A percentile compares a stretch with the other conserved stretches of the same genome.
Evolutionary conservation across 176 grass and related monocot genomes (phyloP).

Genomic region (Aechmea fasciata): DNA sequence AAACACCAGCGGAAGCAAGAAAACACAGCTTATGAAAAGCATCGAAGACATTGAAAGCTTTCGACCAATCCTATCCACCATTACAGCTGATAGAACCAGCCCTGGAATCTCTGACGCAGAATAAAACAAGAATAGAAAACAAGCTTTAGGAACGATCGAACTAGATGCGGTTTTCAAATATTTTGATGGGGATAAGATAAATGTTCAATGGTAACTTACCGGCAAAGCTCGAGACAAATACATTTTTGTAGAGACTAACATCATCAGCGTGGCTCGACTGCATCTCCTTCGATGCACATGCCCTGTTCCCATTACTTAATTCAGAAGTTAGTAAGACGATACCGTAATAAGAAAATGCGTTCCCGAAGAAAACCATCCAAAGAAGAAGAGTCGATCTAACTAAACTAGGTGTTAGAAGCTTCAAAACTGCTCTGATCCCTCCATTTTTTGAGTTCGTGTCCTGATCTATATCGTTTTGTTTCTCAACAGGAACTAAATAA

Average conservation of each 20-base stretch:
- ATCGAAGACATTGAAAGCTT: conserved; percentile 89
- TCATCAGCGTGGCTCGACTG: conserved; percentile 44
- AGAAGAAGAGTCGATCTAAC: conserved; percentile 79
- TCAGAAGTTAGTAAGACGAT: conserved; percentile 93
- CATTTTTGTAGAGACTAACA: conserved; percentile 67
- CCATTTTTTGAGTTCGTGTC: conserved; percentile 36
- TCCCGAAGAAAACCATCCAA: conserved; percentile 95
- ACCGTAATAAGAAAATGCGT: conserved; percentile 93
- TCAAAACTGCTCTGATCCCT: conserved; percentile 45
- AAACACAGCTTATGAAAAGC: conserved; percentile 71
- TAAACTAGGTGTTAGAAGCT: conserved; percentile 57
- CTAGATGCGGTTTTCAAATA: background rate
- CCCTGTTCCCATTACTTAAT: conserved; percentile 66
- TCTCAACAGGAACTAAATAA: conserved; percentile 36
- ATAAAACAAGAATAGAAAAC: conserved; percentile 14
- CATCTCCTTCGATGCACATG: conserved; percentile 47
- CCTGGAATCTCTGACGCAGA: conserved; percentile 77
- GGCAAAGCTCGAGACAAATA: conserved; percentile 94
- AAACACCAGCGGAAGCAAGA: conserved; percentile 75
- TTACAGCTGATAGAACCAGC: conserved; percentile 55
- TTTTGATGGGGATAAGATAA: background rate
- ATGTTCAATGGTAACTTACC: conserved; percentile 30
- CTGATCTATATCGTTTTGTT: conserved; percentile 12
- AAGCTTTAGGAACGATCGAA: background rate
- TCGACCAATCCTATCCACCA: conserved; percentile 77